Percentiles rank a stretch among this genome's conserved stretches.
phyloP scores from a whole-genome alignment of 441 rosid genomes.

The Brassica balearica region DNA sequence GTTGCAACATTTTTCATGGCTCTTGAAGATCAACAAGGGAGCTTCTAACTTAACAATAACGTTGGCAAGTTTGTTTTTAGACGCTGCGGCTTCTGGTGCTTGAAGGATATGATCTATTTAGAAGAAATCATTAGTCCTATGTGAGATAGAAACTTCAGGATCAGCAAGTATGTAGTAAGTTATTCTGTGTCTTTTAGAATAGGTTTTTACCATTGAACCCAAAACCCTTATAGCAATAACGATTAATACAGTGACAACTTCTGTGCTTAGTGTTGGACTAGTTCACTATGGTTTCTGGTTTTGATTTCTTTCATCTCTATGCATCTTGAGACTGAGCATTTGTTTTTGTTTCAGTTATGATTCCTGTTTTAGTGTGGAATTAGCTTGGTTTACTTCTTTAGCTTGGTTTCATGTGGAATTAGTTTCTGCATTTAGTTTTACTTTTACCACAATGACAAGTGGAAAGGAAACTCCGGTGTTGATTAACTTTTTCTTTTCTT shows the following conservation, averaged over 20 bases:
- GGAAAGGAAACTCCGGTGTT: neutral
- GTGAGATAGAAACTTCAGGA: slow-evolving; percentile 32
- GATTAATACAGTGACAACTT: slow-evolving; percentile 14
- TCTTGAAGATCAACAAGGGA: slow-evolving; percentile 25
- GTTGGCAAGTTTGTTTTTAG: slow-evolving; percentile 21
- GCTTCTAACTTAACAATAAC: slow-evolving; percentile 41
- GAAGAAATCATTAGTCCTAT: slow-evolving; percentile 30
- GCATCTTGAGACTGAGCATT: too few species aligned
- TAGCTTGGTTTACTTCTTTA: too few species aligned
- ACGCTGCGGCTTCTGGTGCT: slow-evolving; percentile 23
- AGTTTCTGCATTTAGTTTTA: neutral
- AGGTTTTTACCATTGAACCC: slow-evolving; percentile 28
- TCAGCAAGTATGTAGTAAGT: neutral
- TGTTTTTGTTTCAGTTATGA: too few species aligned
- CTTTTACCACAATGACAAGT: neutral
- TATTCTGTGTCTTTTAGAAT: slow-evolving; percentile 19
- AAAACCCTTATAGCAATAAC: slow-evolving; percentile 12
- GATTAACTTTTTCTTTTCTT: neutral
- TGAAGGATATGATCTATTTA: slow-evolving; percentile 21
- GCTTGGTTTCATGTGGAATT: neutral
- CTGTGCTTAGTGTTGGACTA: too few species aligned
- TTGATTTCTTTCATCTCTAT: too few species aligned
- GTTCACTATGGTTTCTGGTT: too few species aligned
- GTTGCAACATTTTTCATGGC: slow-evolving; percentile 35
- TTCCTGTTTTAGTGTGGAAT: too few species aligned